These are phyloP conservation scores for Monosporascus cannonballus DNA, from an alignment of 2,329 filamentous ascomycete species.

Conservation along the genomic window DNA sequence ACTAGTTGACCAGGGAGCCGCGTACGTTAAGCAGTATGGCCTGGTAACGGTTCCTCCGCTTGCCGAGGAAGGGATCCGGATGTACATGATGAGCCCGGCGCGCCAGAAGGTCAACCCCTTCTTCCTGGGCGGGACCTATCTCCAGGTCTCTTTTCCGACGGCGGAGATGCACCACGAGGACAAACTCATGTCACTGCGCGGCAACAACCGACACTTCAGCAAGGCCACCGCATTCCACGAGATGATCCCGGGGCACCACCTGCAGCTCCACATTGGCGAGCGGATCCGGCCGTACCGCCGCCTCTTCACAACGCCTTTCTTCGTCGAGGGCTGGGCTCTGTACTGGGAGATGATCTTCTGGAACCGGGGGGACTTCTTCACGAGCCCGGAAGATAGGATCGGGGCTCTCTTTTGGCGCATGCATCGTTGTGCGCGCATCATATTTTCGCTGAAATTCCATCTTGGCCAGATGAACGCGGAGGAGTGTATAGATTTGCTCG, in stretches of 20 bases:
- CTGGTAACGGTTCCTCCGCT: constrained; percentile 50
- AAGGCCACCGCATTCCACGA: constrained; percentile 57
- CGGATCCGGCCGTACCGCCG: constrained; percentile 42
- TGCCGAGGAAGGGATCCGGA: constrained; percentile 47
- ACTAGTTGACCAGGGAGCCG: constrained; percentile 44
- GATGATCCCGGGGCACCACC: constrained; percentile 52
- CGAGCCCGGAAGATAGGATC: constrained; percentile 43
- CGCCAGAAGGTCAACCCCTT: constrained; percentile 51
- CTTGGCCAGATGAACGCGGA: constrained; percentile 46
- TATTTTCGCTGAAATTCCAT: constrained; percentile 54
- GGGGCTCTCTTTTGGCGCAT: constrained; percentile 58
- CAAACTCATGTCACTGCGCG: constrained; percentile 55
- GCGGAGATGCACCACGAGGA: constrained; percentile 44
- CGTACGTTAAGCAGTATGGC: constrained; percentile 46
- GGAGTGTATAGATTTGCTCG: constrained; percentile 51
- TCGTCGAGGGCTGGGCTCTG: constrained; percentile 55
- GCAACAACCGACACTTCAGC: constrained; percentile 52
- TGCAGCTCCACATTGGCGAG: constrained; percentile 44
- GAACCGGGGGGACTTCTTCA: constrained; percentile 45
- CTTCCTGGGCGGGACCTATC: constrained; percentile 49
- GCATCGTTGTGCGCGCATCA: constrained; percentile 54
- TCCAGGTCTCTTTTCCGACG: constrained; percentile 52
- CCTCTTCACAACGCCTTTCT: constrained; percentile 52
- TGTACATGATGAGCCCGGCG: constrained; percentile 50
- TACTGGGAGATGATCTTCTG: constrained; percentile 58